Percentiles rank a stretch among this genome's conserved stretches.
Conservation (phyloP, 2,329 filamentous ascomycete species). For the Fusarium liriodendri region DNA sequence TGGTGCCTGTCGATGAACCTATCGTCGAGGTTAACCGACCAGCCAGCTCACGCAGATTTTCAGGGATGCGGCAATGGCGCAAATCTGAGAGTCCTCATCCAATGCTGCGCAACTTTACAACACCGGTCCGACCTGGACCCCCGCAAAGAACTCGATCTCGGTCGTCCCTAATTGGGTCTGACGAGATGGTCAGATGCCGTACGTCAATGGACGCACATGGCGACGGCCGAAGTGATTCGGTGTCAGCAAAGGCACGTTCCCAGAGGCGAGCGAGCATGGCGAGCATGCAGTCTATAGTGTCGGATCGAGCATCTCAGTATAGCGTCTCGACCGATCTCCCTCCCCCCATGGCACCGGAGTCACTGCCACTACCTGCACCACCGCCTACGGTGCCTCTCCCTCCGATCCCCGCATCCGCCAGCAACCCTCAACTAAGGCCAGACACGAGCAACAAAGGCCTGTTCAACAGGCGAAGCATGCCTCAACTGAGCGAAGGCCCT, state of each 20-base stretch:
- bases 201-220: slow-evolving; percentile 49
- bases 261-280: slow-evolving; percentile 45
- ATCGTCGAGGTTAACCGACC: slow-evolving; percentile 28
- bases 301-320: slow-evolving; percentile 39
- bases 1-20: slow-evolving; percentile 27
- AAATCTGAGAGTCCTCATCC: slow-evolving; percentile 32
- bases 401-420: slow-evolving; percentile 44
- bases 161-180: slow-evolving; percentile 25
- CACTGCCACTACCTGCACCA: slow-evolving; percentile 41
- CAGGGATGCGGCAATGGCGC: slow-evolving; percentile 48
- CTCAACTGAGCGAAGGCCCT: slow-evolving; percentile 61
- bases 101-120: slow-evolving; percentile 21
- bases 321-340: slow-evolving; percentile 40
- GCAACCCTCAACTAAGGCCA: slow-evolving; percentile 34
- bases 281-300: slow-evolving; percentile 45
- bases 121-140: slow-evolving; percentile 23
- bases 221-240: slow-evolving; percentile 36
- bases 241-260: slow-evolving; percentile 33
- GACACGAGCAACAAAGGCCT: slow-evolving; percentile 40
- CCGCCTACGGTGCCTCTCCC: slow-evolving; percentile 48
- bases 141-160: slow-evolving; percentile 38
- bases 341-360: slow-evolving; percentile 37
- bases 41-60: slow-evolving; percentile 45
- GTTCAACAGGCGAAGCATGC: slow-evolving; percentile 60
- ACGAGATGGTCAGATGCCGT: slow-evolving; percentile 40